Base-by-base conservation (phyloP, 75 land plant species). In the Selaginella tamariscina region DNA sequence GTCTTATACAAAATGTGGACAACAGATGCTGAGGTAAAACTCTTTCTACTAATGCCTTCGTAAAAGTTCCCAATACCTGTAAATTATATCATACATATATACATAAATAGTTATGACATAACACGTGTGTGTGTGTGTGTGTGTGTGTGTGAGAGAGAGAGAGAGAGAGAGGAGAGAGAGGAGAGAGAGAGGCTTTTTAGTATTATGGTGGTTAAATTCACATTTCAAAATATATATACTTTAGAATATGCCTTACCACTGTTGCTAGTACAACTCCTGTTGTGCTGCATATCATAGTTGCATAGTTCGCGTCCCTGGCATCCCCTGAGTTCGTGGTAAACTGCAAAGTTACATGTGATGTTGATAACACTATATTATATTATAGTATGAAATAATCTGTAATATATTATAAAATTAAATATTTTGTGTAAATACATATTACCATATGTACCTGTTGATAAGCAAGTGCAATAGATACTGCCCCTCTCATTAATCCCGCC, bases 401-500 rank as follows among this genome's bases (percentile, higher is more conserved):
- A 23, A 63, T 63, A 63, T 20, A 63, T 20, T 21, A 26, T 22
- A 23, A 24, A 60, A 60, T 32, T 9, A 31, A 57, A 15, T 39
- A 22, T 24, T 29, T 11, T 23, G 20, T 29, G 60, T 66, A 13
- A 8, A 22, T 2, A 23, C 0, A n/a, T 22, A n/a, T 30, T 1
- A 39, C 26, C 27, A 1, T 54, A 22, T 24, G 30, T 56, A 83
- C 88, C 83, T 86, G 89, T 64, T 79, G 74, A 56, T 81, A 86
- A 44, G 89, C 89, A 69, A 86, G 67, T 27, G 89, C 89, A 32
- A 86, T 82, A 33, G 89, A 86, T 20, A 86, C 86, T 30, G 89
- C 89, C 56, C 89, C 89, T 71, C 89, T 77, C 86, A 84, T 86
- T 9, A 86, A 81, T 20, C 89, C 89, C 68, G 89, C 86, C 89